phyloP scores from a whole-genome alignment of 2,329 filamentous ascomycete genomes.

The Penicillium concentricum region DNA sequence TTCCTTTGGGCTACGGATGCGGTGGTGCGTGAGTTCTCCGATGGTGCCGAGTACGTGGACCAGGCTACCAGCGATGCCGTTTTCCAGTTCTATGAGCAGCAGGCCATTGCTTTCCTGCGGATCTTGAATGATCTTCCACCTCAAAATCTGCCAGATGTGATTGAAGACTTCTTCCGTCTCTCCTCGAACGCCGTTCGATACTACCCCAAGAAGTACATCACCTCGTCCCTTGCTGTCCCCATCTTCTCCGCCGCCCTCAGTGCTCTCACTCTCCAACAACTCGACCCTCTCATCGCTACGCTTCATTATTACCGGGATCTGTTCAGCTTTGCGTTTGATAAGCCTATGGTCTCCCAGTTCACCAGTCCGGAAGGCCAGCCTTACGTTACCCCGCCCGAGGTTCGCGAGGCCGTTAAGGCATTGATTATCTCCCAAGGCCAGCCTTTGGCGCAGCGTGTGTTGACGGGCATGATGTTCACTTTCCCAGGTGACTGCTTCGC shows the following conservation, averaged over 20 bases:
- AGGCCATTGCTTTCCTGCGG: conserved; percentile 83
- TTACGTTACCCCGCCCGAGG: conserved; percentile 64
- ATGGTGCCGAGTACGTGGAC: conserved; percentile 82
- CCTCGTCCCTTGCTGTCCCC: conserved; percentile 72
- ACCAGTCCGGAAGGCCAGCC: conserved; percentile 61
- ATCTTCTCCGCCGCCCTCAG: conserved; percentile 87
- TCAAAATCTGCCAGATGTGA: conserved; percentile 75
- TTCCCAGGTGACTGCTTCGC: conserved; percentile 95
- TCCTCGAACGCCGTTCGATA: conserved; percentile 89
- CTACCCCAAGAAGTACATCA: conserved; percentile 80
- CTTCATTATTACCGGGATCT: conserved; percentile 92
- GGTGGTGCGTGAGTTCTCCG: conserved; percentile 91
- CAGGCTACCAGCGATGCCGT: conserved; percentile 80
- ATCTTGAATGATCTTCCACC: conserved; percentile 82
- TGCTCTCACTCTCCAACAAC: conserved; percentile 82
- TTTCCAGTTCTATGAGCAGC: conserved; percentile 91
- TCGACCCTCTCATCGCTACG: conserved; percentile 85
- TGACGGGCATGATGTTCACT: conserved; percentile 99
- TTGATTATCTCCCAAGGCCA: conserved; percentile 71
- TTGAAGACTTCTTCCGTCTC: conserved; percentile 95
- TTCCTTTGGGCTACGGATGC: conserved; percentile 98
- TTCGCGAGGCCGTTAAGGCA: conserved; percentile 70
- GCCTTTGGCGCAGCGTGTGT: conserved; percentile 77
- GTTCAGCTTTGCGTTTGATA: conserved; percentile 79
- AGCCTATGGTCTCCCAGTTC: conserved; percentile 57